phyloP scores from a whole-genome alignment of 441 rosid genomes.

The Brassica hybrid region DNA sequence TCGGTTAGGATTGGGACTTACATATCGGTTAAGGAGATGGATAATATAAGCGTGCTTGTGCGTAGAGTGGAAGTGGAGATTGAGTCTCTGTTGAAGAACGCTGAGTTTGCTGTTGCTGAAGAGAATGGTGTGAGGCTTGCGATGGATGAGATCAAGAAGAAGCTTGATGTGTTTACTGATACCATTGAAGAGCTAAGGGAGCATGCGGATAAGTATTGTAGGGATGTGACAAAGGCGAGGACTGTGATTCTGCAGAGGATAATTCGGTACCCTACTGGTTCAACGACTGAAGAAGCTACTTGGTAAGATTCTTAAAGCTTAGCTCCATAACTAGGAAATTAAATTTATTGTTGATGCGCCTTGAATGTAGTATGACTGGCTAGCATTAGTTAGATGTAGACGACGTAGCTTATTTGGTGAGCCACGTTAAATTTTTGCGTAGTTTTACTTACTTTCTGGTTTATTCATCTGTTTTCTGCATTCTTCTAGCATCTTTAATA shows the following conservation, averaged over 20 bases:
- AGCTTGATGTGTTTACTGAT: constrained; percentile 52
- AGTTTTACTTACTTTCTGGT: too few relatives aligned
- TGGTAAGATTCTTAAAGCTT: constrained; percentile 29
- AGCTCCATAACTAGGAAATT: neutral
- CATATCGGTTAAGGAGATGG: constrained; percentile 59
- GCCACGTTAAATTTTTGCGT: too few relatives aligned
- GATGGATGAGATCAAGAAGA: constrained; percentile 67
- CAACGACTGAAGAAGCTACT: constrained; percentile 42
- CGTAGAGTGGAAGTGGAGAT: constrained; percentile 52
- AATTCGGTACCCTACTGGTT: constrained; percentile 40
- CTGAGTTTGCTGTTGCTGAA: constrained; percentile 54
- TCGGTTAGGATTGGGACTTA: constrained; percentile 47
- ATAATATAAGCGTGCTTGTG: constrained; percentile 54
- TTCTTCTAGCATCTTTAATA: neutral
- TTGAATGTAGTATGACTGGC: neutral
- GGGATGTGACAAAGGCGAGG: constrained; percentile 61
- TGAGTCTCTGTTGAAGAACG: constrained; percentile 49
- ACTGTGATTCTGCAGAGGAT: constrained; percentile 58
- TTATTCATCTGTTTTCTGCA: neutral
- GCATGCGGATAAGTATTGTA: constrained; percentile 59
- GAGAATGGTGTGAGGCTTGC: constrained; percentile 57
- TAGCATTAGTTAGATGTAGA: neutral
- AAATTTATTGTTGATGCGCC: neutral
- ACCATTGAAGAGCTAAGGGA: constrained; percentile 51
- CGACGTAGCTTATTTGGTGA: too few relatives aligned